phyloP scores from a whole-genome alignment of 192 early-diverging fungal species.

The Polychytrium aggregatum region DNA sequence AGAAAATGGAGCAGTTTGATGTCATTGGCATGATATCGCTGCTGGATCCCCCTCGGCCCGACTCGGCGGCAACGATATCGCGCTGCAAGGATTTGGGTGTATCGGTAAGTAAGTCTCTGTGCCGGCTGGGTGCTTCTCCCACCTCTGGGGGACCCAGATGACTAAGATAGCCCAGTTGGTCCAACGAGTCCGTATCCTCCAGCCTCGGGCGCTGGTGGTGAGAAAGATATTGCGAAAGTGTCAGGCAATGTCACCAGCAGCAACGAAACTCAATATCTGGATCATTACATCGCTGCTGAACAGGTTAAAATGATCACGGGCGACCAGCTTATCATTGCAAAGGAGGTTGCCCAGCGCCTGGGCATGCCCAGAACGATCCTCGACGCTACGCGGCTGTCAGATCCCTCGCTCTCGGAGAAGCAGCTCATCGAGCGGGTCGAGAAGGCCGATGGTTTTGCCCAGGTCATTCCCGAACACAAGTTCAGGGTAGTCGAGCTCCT shows the following conservation, averaged over 20 bases:
- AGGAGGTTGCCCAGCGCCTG: constrained; percentile 79
- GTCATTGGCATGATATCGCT: constrained; percentile 89
- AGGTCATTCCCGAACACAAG: constrained; percentile 97
- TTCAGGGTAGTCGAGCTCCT: constrained; percentile 88
- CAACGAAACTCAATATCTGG: too few relatives aligned
- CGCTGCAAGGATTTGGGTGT: constrained; percentile 75
- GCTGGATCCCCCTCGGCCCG: constrained; percentile 84
- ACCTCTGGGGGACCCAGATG: too few relatives aligned
- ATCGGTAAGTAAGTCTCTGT: not conserved
- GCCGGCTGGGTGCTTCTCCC: too few relatives aligned
- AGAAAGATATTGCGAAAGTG: too few relatives aligned
- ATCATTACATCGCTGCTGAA: too few relatives aligned
- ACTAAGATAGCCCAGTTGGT: too few relatives aligned
- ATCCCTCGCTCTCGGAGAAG: constrained; percentile 60
- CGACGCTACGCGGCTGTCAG: constrained; percentile 69
- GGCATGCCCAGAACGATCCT: constrained; percentile 83
- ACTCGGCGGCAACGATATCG: constrained; percentile 75
- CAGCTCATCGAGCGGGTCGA: constrained; percentile 69
- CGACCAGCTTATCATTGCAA: constrained; percentile 90
- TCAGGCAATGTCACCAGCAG: too few relatives aligned
- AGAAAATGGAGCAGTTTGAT: constrained; percentile 55
- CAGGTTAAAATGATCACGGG: constrained; percentile 95
- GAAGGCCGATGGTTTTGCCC: constrained; percentile 88
- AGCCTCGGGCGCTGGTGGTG: too few relatives aligned
- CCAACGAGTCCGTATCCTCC: too few relatives aligned